Percentiles rank a stretch among this genome's conserved stretches.
These are phyloP conservation scores for Middelhovenomyces tepae DNA, from an alignment of 805 yeast species.

Conservation along the genomic window DNA sequence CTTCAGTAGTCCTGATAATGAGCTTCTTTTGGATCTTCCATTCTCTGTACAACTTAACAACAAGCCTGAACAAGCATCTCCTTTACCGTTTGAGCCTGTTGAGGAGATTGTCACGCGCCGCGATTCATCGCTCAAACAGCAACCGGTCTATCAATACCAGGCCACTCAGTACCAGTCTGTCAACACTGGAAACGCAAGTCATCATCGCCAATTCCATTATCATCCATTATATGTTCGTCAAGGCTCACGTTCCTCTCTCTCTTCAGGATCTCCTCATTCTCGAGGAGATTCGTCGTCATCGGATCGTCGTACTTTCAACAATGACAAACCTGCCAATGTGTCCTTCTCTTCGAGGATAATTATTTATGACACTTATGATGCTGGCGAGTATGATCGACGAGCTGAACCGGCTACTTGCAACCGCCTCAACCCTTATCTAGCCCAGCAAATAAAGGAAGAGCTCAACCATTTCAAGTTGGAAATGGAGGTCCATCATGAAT, in stretches of 20 bases:
- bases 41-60: too few relatives aligned
- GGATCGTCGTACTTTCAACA: neutral
- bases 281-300: neutral
- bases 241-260: too few relatives aligned
- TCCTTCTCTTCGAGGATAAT: conserved; percentile 74
- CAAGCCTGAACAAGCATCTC: too few relatives aligned
- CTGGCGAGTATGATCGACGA: conserved; percentile 81
- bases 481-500: conserved; percentile 77
- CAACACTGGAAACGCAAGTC: too few relatives aligned
- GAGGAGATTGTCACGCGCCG: too few relatives aligned
- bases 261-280: too few relatives aligned
- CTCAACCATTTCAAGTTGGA: conserved; percentile 66
- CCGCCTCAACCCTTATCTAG: conserved; percentile 76
- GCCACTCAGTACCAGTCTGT: conserved; percentile 1
- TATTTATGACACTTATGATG: conserved; percentile 75
- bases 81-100: too few relatives aligned
- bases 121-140: too few relatives aligned
- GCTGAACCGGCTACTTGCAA: conserved; percentile 92
- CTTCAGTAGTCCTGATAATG: neutral
- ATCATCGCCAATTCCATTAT: conserved; percentile 7
- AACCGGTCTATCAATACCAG: too few relatives aligned
- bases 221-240: conserved; percentile 16
- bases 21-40: neutral
- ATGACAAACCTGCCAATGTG: conserved; percentile 26
- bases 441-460: conserved; percentile 80